Evolutionary conservation across 352 stramenopile species (phyloP).

Genomic region (Pythium phragmitis): DNA sequence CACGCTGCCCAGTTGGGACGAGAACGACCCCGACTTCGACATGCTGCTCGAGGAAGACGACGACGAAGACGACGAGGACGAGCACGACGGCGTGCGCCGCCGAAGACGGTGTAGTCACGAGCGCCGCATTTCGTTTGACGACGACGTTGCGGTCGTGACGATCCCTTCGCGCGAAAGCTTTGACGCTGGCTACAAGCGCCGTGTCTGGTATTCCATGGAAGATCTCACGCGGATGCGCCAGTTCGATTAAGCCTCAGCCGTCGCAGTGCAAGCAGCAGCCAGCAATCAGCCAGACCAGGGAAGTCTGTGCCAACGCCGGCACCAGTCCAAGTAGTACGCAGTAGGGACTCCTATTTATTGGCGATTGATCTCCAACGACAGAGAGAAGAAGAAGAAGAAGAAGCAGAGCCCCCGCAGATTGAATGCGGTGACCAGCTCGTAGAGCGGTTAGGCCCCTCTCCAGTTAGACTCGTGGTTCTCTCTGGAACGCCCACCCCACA

Average conservation of each 20-base stretch:
- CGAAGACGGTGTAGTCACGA: slow-evolving; percentile 65
- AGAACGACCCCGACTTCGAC: slow-evolving; percentile 33
- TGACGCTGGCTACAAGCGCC: slow-evolving; percentile 74
- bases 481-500: neutral
- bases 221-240: slow-evolving; percentile 60
- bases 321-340: slow-evolving; percentile 1
- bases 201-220: slow-evolving; percentile 74
- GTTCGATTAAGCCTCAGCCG: slow-evolving; percentile 1
- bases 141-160: slow-evolving; percentile 67
- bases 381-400: neutral
- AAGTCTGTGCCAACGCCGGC: neutral
- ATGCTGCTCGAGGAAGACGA: slow-evolving; percentile 43
- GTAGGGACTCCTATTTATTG: slow-evolving; percentile 30
- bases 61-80: slow-evolving; percentile 54
- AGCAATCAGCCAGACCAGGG: neutral
- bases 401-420: slow-evolving; percentile 14
- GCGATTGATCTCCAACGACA: too few relatives aligned
- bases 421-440: slow-evolving; percentile 15
- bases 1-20: slow-evolving; percentile 59
- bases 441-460: too few relatives aligned
- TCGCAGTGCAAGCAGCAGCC: neutral
- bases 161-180: slow-evolving; percentile 72
- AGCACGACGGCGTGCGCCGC: slow-evolving; percentile 36
- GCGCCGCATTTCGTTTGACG: slow-evolving; percentile 77
- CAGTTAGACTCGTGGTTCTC: too few relatives aligned